These are phyloP conservation scores for Aphanomyces cochlioides DNA, from an alignment of 352 stramenopile species.

Conservation along the genomic window DNA sequence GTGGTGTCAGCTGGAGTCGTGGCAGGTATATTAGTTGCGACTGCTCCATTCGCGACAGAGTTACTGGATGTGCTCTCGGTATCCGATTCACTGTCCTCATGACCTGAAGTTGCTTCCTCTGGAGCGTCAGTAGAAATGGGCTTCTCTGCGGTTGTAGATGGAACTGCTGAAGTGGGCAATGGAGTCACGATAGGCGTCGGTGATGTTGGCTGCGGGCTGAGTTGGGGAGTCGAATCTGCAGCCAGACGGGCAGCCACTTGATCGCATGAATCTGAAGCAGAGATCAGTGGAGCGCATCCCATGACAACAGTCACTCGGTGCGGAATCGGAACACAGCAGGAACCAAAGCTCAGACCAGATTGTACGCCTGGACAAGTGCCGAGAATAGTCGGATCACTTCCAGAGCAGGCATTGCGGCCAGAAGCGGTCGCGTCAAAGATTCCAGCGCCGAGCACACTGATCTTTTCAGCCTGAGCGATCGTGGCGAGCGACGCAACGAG, in stretches of 20 bases:
- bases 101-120: no score
- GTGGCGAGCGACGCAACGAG: neutral
- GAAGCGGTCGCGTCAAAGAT: no score
- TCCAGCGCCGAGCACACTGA: neutral
- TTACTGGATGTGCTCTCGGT: no score
- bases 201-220: neutral
- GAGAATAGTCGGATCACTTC: no score
- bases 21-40: no score
- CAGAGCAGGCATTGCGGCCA: no score
- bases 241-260: constrained; percentile 12
- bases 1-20: neutral
- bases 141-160: neutral
- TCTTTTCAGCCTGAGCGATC: neutral
- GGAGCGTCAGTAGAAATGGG: no score
- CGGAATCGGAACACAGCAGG: constrained; percentile 28
- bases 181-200: neutral
- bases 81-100: no score
- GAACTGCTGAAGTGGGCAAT: neutral
- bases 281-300: constrained; percentile 18
- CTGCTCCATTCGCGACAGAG: no score
- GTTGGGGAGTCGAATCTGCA: neutral
- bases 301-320: constrained; percentile 15
- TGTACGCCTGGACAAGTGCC: neutral
- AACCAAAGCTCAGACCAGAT: neutral
- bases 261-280: constrained; percentile 13